phyloP scores from a whole-genome alignment of 169 alveolate genomes.

The Cryptosporidium andersoni region DNA sequence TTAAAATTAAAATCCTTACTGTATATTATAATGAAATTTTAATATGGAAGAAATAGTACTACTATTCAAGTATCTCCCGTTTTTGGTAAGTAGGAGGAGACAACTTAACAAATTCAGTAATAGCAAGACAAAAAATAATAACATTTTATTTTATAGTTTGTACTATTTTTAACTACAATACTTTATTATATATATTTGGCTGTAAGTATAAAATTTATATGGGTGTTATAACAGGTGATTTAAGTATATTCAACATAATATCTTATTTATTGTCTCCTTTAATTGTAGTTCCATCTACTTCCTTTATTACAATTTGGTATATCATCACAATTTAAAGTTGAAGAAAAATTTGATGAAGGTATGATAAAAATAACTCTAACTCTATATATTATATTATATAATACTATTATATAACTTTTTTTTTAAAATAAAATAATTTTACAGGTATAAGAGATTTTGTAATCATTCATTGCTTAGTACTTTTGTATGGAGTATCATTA shows the following conservation, averaged over 20 bases:
- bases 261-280: background rate
- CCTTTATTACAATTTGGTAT: slow-evolving; percentile 60
- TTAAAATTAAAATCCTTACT: background rate
- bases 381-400: background rate
- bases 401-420: background rate
- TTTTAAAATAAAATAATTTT: background rate
- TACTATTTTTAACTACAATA: slow-evolving; percentile 30
- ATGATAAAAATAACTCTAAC: background rate
- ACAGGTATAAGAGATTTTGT: slow-evolving; percentile 49
- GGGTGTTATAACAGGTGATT: no score
- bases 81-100: slow-evolving; percentile 27
- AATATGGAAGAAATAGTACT: slow-evolving; percentile 61
- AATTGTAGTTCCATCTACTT: slow-evolving; percentile 32
- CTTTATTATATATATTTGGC: slow-evolving; percentile 58
- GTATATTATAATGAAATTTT: slow-evolving; percentile 55
- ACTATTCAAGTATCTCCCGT: slow-evolving; percentile 58
- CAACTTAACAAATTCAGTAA: background rate
- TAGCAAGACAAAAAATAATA: slow-evolving; percentile 1
- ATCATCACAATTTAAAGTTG: slow-evolving; percentile 36
- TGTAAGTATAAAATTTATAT: slow-evolving; percentile 15
- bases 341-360: slow-evolving; percentile 57
- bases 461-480: slow-evolving; percentile 26
- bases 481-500: slow-evolving; percentile 36
- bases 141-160: slow-evolving; percentile 8
- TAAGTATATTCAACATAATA: background rate